Conservation (phyloP, 2,329 filamentous ascomycete genomes). For the Lachnellula hyalina region DNA sequence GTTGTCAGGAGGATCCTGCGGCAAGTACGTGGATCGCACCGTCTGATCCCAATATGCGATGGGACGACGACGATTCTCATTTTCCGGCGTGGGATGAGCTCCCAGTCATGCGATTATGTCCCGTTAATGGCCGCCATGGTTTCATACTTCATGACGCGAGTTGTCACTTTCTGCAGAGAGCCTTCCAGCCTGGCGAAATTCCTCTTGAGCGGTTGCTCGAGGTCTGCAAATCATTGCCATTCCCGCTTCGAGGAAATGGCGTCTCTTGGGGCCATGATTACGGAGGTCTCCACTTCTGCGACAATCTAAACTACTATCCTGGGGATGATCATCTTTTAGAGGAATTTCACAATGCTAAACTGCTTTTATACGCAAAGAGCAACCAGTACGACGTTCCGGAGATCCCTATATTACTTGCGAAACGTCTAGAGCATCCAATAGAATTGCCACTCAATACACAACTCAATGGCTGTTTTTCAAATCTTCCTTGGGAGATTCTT, state of each 20-base stretch:
- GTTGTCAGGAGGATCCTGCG: not conserved
- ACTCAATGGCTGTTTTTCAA: not conserved
- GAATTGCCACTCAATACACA: too few species aligned
- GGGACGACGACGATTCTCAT: conserved; percentile 4
- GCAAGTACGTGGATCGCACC: not conserved
- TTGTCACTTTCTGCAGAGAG: conserved; percentile 6
- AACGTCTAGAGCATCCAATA: too few species aligned
- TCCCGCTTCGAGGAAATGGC: not conserved
- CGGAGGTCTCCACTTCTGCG: not conserved
- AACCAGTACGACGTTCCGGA: conserved; percentile 6
- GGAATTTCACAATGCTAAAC: not conserved
- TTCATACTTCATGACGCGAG: conserved; percentile 7
- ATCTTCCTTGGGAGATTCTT: not conserved
- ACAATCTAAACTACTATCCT: conserved; percentile 5
- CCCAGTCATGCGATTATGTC: conserved; percentile 2
- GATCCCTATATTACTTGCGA: not conserved
- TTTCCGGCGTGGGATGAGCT: conserved; percentile 1
- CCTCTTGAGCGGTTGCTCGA: conserved; percentile 1
- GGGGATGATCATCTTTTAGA: conserved; percentile 3
- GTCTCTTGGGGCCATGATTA: conserved; percentile 5
- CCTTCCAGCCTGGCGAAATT: conserved; percentile 1
- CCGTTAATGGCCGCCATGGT: conserved; percentile 4
- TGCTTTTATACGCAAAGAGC: not conserved
- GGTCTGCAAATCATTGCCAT: conserved; percentile 5
- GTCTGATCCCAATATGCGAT: not conserved